Conservation (phyloP, 208 protist genomes). For the Leishmania turanica region DNA sequence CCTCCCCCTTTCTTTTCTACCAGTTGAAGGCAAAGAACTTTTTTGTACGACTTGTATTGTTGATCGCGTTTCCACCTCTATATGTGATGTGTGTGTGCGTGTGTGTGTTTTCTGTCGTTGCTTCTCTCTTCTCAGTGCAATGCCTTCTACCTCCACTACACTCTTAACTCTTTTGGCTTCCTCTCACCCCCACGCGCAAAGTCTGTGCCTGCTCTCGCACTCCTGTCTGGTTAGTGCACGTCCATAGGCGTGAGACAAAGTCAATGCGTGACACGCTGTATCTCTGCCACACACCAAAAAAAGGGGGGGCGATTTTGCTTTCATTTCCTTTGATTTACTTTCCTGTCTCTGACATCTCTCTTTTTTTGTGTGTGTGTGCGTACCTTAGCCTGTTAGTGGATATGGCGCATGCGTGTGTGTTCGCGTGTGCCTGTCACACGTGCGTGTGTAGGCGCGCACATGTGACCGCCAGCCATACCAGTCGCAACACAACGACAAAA, state of each 20-base stretch:
- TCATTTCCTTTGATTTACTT: background rate
- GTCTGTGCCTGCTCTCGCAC: background rate
- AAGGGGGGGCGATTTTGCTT: too few relatives aligned
- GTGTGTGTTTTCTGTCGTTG: background rate
- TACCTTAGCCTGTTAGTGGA: background rate
- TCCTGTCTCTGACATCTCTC: background rate
- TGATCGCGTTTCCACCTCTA: background rate
- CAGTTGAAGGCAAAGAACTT: background rate
- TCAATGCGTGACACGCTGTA: background rate
- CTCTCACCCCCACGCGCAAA: background rate
- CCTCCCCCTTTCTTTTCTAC: background rate
- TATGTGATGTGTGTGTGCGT: constrained; percentile 1
- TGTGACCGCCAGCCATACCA: background rate
- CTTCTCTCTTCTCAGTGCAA: background rate
- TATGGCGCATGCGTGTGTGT: background rate
- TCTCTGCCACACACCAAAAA: background rate
- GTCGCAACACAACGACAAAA: background rate
- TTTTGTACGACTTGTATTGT: constrained; percentile 7
- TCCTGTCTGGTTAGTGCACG: background rate
- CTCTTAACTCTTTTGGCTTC: background rate
- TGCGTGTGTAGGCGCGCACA: background rate
- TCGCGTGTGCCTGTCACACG: background rate
- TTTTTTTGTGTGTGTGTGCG: background rate
- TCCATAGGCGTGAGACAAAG: background rate
- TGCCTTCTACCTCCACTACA: background rate